Conservation (phyloP, 768 basidiomycete species). For the Lactarius pseudohatsudake region DNA sequence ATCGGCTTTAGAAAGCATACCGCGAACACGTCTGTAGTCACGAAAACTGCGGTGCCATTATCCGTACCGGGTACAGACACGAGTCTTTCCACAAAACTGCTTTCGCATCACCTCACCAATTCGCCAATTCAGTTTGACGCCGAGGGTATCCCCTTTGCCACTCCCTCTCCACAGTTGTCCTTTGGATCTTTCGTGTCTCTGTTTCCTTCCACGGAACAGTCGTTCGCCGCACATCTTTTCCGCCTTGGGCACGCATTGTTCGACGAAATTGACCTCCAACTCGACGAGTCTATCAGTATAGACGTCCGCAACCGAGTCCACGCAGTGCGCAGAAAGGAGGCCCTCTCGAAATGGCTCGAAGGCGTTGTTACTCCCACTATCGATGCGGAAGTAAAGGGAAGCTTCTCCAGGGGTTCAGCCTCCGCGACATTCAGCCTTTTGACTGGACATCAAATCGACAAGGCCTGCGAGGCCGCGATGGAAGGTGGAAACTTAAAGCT, state of each 20-base stretch:
- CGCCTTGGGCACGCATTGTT: constrained; percentile 88
- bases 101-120: constrained; percentile 74
- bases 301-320: constrained; percentile 62
- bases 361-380: constrained; percentile 66
- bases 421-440: constrained; percentile 71
- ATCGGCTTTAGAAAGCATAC: constrained; percentile 44
- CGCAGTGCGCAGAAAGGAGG: constrained; percentile 70
- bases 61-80: constrained; percentile 37
- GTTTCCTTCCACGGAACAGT: constrained; percentile 68
- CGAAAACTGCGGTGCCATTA: constrained; percentile 49
- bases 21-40: constrained; percentile 64
- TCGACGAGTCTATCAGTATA: constrained; percentile 53
- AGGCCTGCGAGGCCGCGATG: constrained; percentile 72
- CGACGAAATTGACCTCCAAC: constrained; percentile 71
- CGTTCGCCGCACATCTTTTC: constrained; percentile 78
- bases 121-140: constrained; percentile 72
- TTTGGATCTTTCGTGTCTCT: constrained; percentile 77
- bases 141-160: constrained; percentile 66
- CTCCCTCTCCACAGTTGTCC: constrained; percentile 59
- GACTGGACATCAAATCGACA: constrained; percentile 84
- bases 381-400: constrained; percentile 65
- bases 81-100: constrained; percentile 55
- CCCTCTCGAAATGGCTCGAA: constrained; percentile 84
- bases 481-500: constrained; percentile 80
- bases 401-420: constrained; percentile 45